Percentiles rank a stretch among this genome's conserved stretches.
Conservation (phyloP, 345 rosid genomes). For the Nasturtium officinale region DNA sequence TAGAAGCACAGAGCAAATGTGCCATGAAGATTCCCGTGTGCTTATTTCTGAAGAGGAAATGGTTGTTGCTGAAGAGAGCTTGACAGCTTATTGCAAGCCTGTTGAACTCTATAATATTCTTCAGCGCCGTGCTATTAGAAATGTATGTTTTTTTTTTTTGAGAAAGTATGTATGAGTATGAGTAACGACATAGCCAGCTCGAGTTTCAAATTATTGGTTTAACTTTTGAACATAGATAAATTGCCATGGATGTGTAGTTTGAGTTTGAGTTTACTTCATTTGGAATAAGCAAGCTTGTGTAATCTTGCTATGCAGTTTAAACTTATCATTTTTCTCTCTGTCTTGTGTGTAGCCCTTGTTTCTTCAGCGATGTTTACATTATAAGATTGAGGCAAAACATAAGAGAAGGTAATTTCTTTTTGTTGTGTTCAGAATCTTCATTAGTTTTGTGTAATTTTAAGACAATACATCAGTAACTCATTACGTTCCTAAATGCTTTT, state of each 20-base stretch:
- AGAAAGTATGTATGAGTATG: background rate
- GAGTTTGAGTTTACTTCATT: background rate
- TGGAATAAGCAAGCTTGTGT: background rate
- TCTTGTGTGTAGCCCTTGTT: constrained; percentile 65
- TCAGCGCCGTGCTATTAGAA: constrained; percentile 80
- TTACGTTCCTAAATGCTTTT: background rate
- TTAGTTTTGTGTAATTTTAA: background rate
- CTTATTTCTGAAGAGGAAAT: constrained; percentile 87
- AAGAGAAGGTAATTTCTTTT: constrained; percentile 59
- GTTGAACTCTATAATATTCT: constrained; percentile 95
- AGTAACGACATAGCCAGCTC: background rate
- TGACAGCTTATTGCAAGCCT: constrained; percentile 87
- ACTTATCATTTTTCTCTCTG: constrained; percentile 1
- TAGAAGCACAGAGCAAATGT: constrained; percentile 90
- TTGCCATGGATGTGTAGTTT: background rate
- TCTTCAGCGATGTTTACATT: constrained; percentile 84
- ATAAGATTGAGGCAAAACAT: constrained; percentile 84
- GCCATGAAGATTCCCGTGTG: constrained; percentile 79
- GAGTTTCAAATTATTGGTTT: constrained; percentile 1
- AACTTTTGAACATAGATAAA: background rate
- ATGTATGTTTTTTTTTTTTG: constrained; percentile 47
- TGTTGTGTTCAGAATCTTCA: background rate
- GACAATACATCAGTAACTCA: background rate
- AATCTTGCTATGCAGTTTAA: constrained; percentile 14
- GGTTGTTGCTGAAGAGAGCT: constrained; percentile 88